Percentiles rank a stretch among this genome's conserved stretches.
These are phyloP conservation scores for Capsicum rhomboideum DNA, from an alignment of 257 asterid genomes.

Conservation along the genomic window DNA sequence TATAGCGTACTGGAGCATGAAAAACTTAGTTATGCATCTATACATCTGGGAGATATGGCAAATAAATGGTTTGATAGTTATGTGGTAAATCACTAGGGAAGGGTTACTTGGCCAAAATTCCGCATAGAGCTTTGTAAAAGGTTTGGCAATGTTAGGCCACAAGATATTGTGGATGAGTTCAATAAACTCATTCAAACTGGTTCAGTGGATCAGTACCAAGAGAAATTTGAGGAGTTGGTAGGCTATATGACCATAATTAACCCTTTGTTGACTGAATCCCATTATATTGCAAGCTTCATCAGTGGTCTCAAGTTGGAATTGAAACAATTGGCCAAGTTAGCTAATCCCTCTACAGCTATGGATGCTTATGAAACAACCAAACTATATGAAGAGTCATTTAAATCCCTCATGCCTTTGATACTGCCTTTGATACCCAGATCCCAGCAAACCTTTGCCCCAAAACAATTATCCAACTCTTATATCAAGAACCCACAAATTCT, in stretches of 20 bases:
- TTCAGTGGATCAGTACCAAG: background rate
- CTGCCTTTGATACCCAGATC: too few species aligned
- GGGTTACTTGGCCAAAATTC: background rate
- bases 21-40: background rate
- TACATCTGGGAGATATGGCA: background rate
- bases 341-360: background rate
- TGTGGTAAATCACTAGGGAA: background rate
- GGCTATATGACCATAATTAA: background rate
- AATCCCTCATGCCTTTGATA: too few species aligned
- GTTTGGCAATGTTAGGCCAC: background rate
- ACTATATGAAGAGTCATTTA: background rate
- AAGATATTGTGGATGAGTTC: background rate
- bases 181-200: too few species aligned
- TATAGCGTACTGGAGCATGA: background rate
- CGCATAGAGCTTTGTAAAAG: background rate
- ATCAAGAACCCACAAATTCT: background rate
- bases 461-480: background rate
- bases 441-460: too few species aligned
- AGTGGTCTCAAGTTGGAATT: background rate
- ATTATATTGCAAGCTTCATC: background rate
- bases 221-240: background rate
- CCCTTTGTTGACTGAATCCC: background rate
- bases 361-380: background rate
- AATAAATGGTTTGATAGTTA: background rate
- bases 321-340: background rate